phyloP scores from a whole-genome alignment of 2,329 filamentous ascomycete genomes.

The Aureobasidium sp. region DNA sequence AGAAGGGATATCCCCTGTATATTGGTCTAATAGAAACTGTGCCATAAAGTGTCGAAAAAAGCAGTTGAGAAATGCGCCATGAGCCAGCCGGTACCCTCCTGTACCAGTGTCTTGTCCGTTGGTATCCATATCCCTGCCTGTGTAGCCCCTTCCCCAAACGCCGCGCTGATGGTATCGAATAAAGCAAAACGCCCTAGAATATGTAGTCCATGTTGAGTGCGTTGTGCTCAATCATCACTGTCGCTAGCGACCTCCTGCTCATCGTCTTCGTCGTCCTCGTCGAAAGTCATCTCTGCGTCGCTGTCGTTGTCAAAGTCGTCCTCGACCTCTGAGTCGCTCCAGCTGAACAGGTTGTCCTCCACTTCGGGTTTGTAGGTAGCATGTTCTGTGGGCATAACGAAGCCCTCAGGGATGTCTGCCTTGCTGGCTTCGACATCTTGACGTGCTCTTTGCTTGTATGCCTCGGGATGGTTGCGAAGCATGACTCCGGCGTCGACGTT shows the following conservation, averaged over 20 bases:
- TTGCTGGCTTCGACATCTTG: constrained; percentile 66
- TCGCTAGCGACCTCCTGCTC: constrained; percentile 53
- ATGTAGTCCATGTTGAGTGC: background rate
- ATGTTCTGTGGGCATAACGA: constrained; percentile 69
- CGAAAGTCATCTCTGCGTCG: constrained; percentile 39
- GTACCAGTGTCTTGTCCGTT: background rate
- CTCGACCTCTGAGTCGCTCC: constrained; percentile 49
- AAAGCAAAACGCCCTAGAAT: background rate
- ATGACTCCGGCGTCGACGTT: constrained; percentile 90
- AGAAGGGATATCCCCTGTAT: background rate
- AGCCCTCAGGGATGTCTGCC: constrained; percentile 68
- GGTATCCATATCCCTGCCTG: background rate
- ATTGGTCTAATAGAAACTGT: constrained; percentile 2
- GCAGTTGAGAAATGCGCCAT: constrained; percentile 1
- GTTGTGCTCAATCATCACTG: constrained; percentile 27
- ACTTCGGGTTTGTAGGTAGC: constrained; percentile 52
- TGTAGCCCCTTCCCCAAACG: background rate
- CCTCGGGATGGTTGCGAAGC: constrained; percentile 62
- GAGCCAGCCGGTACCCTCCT: background rate
- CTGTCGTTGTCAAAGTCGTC: constrained; percentile 69
- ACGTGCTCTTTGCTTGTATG: constrained; percentile 62
- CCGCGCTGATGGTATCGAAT: constrained; percentile 9
- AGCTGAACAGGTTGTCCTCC: constrained; percentile 60
- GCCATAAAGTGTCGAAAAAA: background rate
- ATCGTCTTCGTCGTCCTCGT: constrained; percentile 53